Evolutionary conservation across 2,329 filamentous ascomycete genomes (phyloP).

Genomic region (Fusarium sp.): DNA sequence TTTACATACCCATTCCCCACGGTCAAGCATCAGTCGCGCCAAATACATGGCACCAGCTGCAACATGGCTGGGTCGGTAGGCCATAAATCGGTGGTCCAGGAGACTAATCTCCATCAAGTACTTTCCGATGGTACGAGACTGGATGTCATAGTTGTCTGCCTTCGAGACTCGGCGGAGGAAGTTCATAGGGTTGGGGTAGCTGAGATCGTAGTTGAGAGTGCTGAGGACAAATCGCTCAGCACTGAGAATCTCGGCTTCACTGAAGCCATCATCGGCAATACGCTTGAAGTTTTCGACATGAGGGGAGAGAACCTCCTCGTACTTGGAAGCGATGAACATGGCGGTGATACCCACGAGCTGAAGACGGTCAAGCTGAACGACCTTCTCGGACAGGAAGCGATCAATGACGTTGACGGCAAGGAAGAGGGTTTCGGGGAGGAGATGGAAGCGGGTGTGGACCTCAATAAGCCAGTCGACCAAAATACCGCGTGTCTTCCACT

Average conservation of each 20-base stretch:
- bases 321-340: constrained; percentile 99
- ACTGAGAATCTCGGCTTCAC: constrained; percentile 93
- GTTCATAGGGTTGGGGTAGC: constrained; percentile 99
- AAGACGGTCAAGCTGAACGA: constrained; percentile 94
- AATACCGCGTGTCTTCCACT: constrained; percentile 99
- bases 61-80: constrained; percentile 89
- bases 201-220: constrained; percentile 95
- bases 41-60: constrained; percentile 97
- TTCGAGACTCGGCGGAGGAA: constrained; percentile 98
- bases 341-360: constrained; percentile 97
- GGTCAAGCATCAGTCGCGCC: constrained; percentile 89
- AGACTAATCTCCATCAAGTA: constrained; percentile 98
- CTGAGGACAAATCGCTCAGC: constrained; percentile 96
- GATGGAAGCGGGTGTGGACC: constrained; percentile 95
- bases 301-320: constrained; percentile 97
- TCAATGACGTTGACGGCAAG: constrained; percentile 98
- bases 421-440: constrained; percentile 96
- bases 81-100: constrained; percentile 94
- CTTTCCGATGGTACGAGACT: constrained; percentile 96
- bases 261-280: constrained; percentile 96
- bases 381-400: constrained; percentile 94
- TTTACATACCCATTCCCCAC: constrained; percentile 88
- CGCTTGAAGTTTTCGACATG: constrained; percentile 98
- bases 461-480: constrained; percentile 98
- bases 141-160: constrained; percentile 99